Conservation (phyloP, 202 grass and related monocot species). For the Brachypodium distachyon region DNA sequence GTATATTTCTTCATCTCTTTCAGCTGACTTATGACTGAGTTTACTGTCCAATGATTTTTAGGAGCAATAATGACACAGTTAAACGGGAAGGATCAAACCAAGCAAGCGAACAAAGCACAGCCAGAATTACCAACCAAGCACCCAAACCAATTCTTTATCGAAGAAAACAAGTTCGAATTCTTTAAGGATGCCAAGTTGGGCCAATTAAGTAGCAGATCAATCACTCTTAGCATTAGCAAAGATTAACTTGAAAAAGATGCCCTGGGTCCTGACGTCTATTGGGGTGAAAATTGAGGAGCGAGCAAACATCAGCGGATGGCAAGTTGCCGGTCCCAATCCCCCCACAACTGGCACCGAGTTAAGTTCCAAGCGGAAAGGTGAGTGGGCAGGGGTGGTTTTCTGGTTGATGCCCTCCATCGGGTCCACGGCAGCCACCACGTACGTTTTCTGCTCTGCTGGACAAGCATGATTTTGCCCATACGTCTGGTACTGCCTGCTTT, state of each 20-base stretch:
- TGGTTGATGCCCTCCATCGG: conserved; percentile 31
- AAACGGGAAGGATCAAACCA: background rate
- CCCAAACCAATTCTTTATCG: conserved; percentile 17
- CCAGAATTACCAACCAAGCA: conserved; percentile 37
- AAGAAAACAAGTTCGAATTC: too few species aligned
- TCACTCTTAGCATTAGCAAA: background rate
- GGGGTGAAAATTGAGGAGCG: background rate
- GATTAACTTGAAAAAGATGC: conserved; percentile 1
- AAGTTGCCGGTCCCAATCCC: conserved; percentile 53
- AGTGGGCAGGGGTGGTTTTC: background rate
- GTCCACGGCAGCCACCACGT: conserved; percentile 37
- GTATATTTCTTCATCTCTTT: background rate
- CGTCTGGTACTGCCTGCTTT: conserved; percentile 17
- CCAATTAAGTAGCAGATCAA: conserved; percentile 10
- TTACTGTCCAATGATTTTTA: conserved; percentile 19
- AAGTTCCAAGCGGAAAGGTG: conserved; percentile 29
- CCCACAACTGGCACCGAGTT: conserved; percentile 37
- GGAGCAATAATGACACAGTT: background rate
- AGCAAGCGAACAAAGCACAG: conserved; percentile 14
- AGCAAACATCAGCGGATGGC: conserved; percentile 45
- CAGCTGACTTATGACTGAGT: conserved; percentile 8
- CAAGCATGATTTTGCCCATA: conserved; percentile 26
- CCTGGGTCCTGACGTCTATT: background rate
- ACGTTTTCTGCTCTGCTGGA: conserved; percentile 12
- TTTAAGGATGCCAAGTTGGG: conserved; percentile 32